Base-by-base conservation (phyloP, 2,329 filamentous ascomycete species). In the Paracoccidioides brasiliensis region DNA sequence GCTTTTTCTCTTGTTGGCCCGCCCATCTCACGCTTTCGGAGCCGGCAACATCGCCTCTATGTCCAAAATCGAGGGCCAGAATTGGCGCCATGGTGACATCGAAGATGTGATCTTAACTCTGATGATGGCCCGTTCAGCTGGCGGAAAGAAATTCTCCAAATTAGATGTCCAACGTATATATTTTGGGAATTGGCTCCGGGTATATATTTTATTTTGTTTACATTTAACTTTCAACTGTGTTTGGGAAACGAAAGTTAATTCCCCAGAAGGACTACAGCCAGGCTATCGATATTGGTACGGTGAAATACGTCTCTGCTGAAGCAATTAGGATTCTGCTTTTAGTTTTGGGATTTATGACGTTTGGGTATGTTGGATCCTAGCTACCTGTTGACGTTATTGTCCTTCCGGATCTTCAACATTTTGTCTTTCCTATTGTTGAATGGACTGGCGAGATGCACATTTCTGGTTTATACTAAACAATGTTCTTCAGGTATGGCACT, bases 71-170 rank as follows among this genome's bases (percentile, higher is more conserved):
- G 88, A 93, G 70, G 89, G 88, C 61, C 79, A 88, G 69, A 94
- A 94, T 70, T 95, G 85, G 85, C 85, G 86, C 62, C 86, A 91
- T 79, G 87, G 87, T 66, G 90, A 96, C 71, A 94, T 96, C 65
- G 90, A 95, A 76, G 90, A 96, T 75, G 85, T 86, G 38, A 82
- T 95, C 55, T 81, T 95, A 57, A 83, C 80, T 58, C 76, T 95
- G 33, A 72, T 83, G 49, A 80, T 85, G 68, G 81, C 83, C 45
- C 77, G 79, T 58, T 77, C 78, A 43, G 77, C 79, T 41, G 82
- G 81, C 60, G 80, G 80, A 63, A 90, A 90, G 76, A 94, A 90
- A 66, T 95, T 95, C 73, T 82, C 80, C 76, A 93, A 93, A 75
- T 81, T 95, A 66, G 86, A 84, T 67, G 86, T 95, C 59, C 87